Evolutionary conservation across 106 monocot species (phyloP).

Genomic region (Apostasia shenzhenica): DNA sequence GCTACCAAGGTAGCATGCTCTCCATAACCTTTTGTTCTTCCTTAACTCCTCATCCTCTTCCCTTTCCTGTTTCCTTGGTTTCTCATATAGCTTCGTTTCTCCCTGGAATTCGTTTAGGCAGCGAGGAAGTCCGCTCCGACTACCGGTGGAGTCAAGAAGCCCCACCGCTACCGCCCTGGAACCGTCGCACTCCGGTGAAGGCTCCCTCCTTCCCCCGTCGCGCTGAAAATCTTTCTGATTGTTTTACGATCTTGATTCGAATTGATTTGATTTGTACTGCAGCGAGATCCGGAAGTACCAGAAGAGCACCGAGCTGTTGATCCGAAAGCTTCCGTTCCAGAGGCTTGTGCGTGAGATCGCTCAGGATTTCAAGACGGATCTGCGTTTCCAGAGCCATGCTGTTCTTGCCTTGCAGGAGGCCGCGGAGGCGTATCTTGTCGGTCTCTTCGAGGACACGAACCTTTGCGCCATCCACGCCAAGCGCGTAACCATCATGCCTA

Average conservation of each 20-base stretch:
- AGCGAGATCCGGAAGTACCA: slow-evolving; percentile 22
- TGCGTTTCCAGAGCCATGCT: slow-evolving; percentile 31
- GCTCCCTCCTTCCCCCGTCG: not conserved
- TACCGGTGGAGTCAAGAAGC: slow-evolving; percentile 16
- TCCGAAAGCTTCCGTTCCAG: slow-evolving; percentile 19
- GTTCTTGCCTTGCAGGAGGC: slow-evolving; percentile 27
- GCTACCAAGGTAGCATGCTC: slow-evolving; percentile 7
- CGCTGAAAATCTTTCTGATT: not conserved
- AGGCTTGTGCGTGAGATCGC: slow-evolving; percentile 17
- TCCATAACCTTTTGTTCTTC: too few species aligned
- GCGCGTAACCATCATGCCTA: slow-evolving; percentile 26
- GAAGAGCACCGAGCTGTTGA: slow-evolving; percentile 18
- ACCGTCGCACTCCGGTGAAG: slow-evolving; percentile 14
- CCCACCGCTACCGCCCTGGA: slow-evolving; percentile 15
- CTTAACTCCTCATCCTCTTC: not conserved
- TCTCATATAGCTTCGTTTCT: not conserved
- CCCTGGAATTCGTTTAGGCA: not conserved
- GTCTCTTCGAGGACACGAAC: slow-evolving; percentile 25
- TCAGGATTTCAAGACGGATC: slow-evolving; percentile 24
- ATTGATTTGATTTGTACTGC: not conserved
- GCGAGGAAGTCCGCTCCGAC: slow-evolving; percentile 17
- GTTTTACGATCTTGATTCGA: not conserved
- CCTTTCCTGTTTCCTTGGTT: not conserved
- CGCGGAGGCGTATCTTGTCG: slow-evolving; percentile 24
- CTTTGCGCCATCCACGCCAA: slow-evolving; percentile 28